A percentile compares a stretch with the other conserved stretches of the same genome.
Conservation (phyloP, 1,284 basidiomycete genomes). For the Neotropicomus parvogracilis region DNA sequence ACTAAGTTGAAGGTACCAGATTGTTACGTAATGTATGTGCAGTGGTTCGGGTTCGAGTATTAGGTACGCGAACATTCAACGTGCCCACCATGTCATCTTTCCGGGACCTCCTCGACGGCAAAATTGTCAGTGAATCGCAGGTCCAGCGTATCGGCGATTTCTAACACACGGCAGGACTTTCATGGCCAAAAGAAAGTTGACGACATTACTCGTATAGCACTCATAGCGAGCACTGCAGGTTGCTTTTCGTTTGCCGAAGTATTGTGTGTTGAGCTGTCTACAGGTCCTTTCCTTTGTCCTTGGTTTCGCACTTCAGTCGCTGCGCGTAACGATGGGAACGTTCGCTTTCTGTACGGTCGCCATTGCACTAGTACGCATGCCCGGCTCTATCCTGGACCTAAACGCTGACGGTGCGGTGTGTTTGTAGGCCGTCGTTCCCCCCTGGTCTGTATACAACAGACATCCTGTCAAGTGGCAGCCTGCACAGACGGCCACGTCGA, state of each 20-base stretch:
- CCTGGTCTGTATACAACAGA: constrained; percentile 64
- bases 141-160: constrained; percentile 13
- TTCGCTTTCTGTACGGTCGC: constrained; percentile 46
- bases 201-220: constrained; percentile 44
- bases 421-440: constrained; percentile 57
- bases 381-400: neutral
- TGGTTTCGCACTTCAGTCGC: constrained; percentile 59
- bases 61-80: neutral
- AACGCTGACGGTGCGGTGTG: constrained; percentile 1
- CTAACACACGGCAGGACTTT: constrained; percentile 54
- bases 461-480: constrained; percentile 66
- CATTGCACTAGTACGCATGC: constrained; percentile 51
- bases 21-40: constrained; percentile 23
- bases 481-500: constrained; percentile 27
- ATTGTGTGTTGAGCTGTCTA: neutral
- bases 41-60: too few species aligned
- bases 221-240: constrained; percentile 44
- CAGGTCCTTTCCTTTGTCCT: constrained; percentile 62
- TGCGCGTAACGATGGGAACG: constrained; percentile 55
- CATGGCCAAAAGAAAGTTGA: constrained; percentile 66
- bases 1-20: neutral
- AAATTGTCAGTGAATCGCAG: constrained; percentile 39
- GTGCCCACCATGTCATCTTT: constrained; percentile 28
- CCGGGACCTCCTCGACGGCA: constrained; percentile 50
- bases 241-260: neutral